Percentiles rank a stretch among this genome's conserved stretches.
Evolutionary conservation across 2,329 filamentous ascomycete genomes (phyloP).

Genomic region (Tolypocladium pustulatum): DNA sequence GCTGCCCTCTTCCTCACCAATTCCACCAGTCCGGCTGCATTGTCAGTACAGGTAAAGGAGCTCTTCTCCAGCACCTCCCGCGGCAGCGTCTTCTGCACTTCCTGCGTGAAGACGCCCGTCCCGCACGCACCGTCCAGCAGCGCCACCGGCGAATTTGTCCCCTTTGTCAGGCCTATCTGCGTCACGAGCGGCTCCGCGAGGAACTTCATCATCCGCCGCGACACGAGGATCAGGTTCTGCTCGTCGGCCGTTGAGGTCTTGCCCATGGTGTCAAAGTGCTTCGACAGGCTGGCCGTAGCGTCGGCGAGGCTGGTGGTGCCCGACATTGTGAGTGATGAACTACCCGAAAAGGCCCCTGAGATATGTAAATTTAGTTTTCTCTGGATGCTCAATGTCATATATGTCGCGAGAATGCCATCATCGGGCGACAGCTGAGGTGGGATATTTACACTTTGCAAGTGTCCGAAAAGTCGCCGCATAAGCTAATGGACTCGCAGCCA

Average conservation of each 20-base stretch:
- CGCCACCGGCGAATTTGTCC: conserved; percentile 17
- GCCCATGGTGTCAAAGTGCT: conserved; percentile 2
- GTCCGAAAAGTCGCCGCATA: conserved; percentile 13
- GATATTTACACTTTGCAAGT: conserved; percentile 11
- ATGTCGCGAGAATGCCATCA: not conserved
- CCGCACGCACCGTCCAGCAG: conserved; percentile 46
- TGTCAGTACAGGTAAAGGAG: conserved; percentile 39
- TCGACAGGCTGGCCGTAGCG: conserved; percentile 3
- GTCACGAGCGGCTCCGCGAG: conserved; percentile 10
- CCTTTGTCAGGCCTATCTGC: conserved; percentile 14
- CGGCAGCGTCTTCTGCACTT: conserved; percentile 29
- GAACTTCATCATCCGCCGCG: conserved; percentile 7
- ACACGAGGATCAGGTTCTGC: conserved; percentile 2
- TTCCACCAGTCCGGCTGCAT: conserved; percentile 29
- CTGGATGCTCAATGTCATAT: not conserved
- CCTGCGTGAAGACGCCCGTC: conserved; percentile 34
- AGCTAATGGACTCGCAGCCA: not conserved
- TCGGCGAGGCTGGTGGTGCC: not conserved
- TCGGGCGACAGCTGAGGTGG: not conserved
- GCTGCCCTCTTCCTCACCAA: conserved; percentile 26
- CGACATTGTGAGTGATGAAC: not conserved
- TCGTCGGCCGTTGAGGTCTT: conserved; percentile 1
- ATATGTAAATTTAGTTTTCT: not conserved
- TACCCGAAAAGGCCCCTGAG: not conserved
- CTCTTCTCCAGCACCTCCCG: conserved; percentile 27